Percentiles rank a stretch among this genome's conserved stretches.
phyloP scores from a whole-genome alignment of 2,329 filamentous ascomycete species.

The Knufia petricola region DNA sequence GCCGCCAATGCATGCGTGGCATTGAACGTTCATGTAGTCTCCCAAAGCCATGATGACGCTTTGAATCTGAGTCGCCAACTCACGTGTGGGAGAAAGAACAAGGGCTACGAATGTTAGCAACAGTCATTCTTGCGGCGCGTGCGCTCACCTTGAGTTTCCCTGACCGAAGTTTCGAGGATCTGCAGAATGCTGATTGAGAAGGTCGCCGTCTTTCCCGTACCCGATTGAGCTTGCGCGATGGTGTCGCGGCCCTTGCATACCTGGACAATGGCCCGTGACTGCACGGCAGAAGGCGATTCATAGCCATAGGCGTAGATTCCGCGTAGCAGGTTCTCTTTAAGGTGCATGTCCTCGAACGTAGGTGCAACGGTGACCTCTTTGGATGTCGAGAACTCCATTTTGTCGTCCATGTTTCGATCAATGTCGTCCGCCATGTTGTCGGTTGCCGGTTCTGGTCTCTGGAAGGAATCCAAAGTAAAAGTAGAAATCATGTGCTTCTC shows the following conservation, averaged over 20 bases:
- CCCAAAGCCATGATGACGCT: slow-evolving; percentile 99
- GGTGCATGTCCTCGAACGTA: slow-evolving; percentile 89
- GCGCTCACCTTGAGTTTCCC: slow-evolving; percentile 64
- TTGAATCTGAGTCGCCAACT: slow-evolving; percentile 96
- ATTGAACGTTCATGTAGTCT: slow-evolving; percentile 99
- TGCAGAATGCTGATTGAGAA: slow-evolving; percentile 96
- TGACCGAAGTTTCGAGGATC: slow-evolving; percentile 85
- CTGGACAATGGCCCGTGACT: slow-evolving; percentile 96
- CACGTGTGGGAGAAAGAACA: slow-evolving; percentile 88
- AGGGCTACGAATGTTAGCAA: slow-evolving; percentile 47
- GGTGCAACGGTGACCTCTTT: slow-evolving; percentile 92
- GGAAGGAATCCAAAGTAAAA: too few species aligned
- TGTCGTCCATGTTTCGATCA: slow-evolving; percentile 57
- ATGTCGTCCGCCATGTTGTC: slow-evolving; percentile 79
- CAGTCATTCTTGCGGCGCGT: neutral
- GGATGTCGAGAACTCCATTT: slow-evolving; percentile 93
- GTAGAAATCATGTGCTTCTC: too few species aligned
- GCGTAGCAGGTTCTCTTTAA: slow-evolving; percentile 94
- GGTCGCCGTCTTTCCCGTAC: slow-evolving; percentile 92
- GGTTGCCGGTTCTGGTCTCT: neutral
- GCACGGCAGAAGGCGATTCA: slow-evolving; percentile 93
- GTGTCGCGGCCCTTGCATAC: slow-evolving; percentile 98
- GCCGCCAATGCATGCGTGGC: slow-evolving; percentile 95
- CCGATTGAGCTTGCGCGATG: slow-evolving; percentile 94
- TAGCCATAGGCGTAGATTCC: slow-evolving; percentile 98